Conservation (phyloP, 2,329 filamentous ascomycete species). For the Aureobasidium sp. region DNA sequence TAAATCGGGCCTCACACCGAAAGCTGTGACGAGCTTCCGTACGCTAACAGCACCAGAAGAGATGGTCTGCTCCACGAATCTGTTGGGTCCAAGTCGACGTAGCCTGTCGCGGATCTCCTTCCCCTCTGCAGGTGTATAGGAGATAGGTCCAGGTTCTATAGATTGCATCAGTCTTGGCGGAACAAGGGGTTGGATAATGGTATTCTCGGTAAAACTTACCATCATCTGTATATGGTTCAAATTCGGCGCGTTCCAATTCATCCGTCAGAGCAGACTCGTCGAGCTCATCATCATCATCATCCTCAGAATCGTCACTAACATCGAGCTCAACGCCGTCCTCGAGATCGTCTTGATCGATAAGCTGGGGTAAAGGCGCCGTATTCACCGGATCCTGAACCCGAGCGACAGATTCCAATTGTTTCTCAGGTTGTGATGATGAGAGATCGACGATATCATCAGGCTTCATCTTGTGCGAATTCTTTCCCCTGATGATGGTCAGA, state of each 20-base stretch:
- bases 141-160: constrained; percentile 11
- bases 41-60: constrained; percentile 63
- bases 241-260: constrained; percentile 17
- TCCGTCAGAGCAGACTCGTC: constrained; percentile 10
- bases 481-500: neutral
- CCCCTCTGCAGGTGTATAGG: constrained; percentile 16
- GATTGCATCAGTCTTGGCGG: neutral
- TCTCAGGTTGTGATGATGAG: neutral
- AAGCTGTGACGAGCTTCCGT: constrained; percentile 79
- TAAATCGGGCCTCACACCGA: constrained; percentile 69
- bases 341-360: neutral
- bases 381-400: constrained; percentile 13
- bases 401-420: constrained; percentile 7
- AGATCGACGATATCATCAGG: neutral
- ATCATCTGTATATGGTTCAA: constrained; percentile 16
- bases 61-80: constrained; percentile 69
- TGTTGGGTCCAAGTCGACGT: constrained; percentile 66
- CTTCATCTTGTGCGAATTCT: neutral
- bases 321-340: neutral
- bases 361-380: neutral
- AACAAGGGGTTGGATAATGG: neutral
- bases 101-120: constrained; percentile 40
- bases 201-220: neutral
- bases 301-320: neutral
- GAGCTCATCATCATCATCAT: neutral